Percentiles rank a stretch among this genome's conserved stretches.
phyloP scores from a whole-genome alignment of 2,329 filamentous ascomycete genomes.

The Thyridium curvatum region DNA sequence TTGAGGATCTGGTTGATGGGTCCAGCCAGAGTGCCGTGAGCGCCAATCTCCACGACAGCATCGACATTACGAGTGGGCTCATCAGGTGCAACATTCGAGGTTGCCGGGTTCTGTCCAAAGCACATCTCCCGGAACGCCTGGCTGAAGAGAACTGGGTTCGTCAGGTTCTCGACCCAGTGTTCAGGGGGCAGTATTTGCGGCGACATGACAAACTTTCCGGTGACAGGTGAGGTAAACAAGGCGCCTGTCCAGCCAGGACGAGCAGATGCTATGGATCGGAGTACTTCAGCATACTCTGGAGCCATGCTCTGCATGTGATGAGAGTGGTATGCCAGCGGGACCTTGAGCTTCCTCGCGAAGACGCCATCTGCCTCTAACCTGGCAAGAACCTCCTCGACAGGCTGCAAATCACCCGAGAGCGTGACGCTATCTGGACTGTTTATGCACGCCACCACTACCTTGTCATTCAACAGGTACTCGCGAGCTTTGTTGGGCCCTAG shows the following conservation, averaged over 20 bases:
- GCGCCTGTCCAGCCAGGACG: too few species aligned
- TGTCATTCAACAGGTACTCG: too few species aligned
- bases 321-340: constrained; percentile 26
- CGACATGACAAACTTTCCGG: too few species aligned
- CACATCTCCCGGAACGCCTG: constrained; percentile 14
- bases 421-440: constrained; percentile 48
- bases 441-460: constrained; percentile 30
- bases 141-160: constrained; percentile 16
- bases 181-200: too few species aligned
- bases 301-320: constrained; percentile 16
- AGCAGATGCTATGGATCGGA: too few species aligned
- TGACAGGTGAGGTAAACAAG: too few species aligned
- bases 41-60: constrained; percentile 39
- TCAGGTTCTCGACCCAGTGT: constrained; percentile 20
- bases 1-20: constrained; percentile 45
- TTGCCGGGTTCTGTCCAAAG: too few species aligned
- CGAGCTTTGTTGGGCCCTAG: constrained; percentile 16
- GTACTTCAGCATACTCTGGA: too few species aligned
- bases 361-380: constrained; percentile 11
- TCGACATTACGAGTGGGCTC: constrained; percentile 11
- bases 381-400: too few species aligned
- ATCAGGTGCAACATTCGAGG: too few species aligned
- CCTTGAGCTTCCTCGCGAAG: constrained; percentile 18
- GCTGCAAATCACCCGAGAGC: constrained; percentile 37
- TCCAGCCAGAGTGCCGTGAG: constrained; percentile 41